phyloP scores from a whole-genome alignment of 352 stramenopile genomes.

The Elongisporangium anandrum region DNA sequence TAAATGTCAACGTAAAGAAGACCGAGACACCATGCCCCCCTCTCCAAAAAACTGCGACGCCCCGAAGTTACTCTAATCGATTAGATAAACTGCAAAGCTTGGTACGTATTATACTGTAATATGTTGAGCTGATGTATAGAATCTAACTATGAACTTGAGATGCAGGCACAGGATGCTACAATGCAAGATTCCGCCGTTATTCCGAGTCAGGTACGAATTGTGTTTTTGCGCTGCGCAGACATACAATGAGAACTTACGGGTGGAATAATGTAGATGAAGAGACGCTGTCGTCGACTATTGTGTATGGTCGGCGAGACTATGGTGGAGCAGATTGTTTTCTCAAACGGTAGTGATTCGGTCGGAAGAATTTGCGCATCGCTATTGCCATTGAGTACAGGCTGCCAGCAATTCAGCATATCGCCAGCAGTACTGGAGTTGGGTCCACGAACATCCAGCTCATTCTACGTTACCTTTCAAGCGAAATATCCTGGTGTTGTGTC shows the following conservation, averaged over 20 bases:
- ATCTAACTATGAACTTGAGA: not conserved
- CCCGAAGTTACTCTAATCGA: not conserved
- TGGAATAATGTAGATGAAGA: constrained; percentile 27
- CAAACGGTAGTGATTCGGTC: constrained; percentile 51
- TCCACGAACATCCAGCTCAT: constrained; percentile 53
- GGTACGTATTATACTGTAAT: not conserved
- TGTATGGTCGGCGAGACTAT: constrained; percentile 68
- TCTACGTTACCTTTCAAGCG: constrained; percentile 66
- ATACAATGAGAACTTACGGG: not conserved
- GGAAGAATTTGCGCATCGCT: constrained; percentile 73
- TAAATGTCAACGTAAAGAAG: not conserved
- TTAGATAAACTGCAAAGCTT: not conserved
- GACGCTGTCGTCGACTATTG: constrained; percentile 62
- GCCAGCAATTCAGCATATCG: constrained; percentile 77
- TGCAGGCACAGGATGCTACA: not conserved
- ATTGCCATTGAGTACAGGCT: constrained; percentile 76
- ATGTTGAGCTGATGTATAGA: not conserved
- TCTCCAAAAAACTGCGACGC: not conserved
- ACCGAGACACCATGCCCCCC: not conserved
- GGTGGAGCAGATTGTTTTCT: constrained; percentile 73
- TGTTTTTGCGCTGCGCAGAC: not conserved
- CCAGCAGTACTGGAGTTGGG: constrained; percentile 72
- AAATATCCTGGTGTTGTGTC: constrained; percentile 53
- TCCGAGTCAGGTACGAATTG: not conserved
- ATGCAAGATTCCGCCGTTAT: not conserved